Percentiles rank a stretch among this genome's conserved stretches.
Conservation (phyloP, 768 basidiomycete genomes). For the Daedaleopsis nitida region DNA sequence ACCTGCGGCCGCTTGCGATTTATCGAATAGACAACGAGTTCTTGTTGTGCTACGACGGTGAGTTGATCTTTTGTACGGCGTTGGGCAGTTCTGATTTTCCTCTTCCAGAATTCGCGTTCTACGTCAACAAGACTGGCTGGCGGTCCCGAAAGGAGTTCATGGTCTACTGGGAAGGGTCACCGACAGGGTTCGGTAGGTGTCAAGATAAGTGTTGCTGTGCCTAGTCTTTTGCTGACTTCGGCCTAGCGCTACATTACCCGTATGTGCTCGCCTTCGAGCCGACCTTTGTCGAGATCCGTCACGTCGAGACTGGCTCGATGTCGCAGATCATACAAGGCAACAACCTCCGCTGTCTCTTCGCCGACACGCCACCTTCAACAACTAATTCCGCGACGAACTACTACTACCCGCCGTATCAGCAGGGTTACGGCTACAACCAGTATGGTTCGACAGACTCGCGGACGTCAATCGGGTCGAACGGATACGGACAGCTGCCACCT, state of each 20-base stretch:
- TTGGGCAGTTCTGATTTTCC: not conserved
- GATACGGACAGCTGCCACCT: conserved; percentile 8
- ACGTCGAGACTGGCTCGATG: conserved; percentile 90
- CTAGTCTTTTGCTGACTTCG: not conserved
- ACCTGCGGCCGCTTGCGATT: conserved; percentile 89
- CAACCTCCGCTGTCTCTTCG: conserved; percentile 87
- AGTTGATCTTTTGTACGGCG: conserved; percentile 27
- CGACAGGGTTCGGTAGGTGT: conserved; percentile 88
- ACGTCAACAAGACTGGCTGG: conserved; percentile 96
- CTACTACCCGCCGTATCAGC: conserved; percentile 39
- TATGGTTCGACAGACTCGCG: conserved; percentile 32
- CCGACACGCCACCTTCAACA: conserved; percentile 88
- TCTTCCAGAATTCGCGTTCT: conserved; percentile 93
- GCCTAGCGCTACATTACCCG: conserved; percentile 90
- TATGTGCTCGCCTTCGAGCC: conserved; percentile 97
- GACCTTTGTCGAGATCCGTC: conserved; percentile 93
- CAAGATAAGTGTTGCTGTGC: not conserved
- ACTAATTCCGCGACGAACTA: conserved; percentile 55
- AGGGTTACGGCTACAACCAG: conserved; percentile 32
- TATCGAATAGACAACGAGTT: conserved; percentile 98
- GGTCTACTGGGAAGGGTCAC: conserved; percentile 95
- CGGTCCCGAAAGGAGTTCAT: conserved; percentile 89
- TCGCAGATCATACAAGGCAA: conserved; percentile 95
- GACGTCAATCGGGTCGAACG: conserved; percentile 21
- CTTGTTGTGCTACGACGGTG: conserved; percentile 95